Evolutionary conservation across 1,284 basidiomycete species (phyloP), one percentile per base, ranked within the genome.

Genomic region (Ustilago curta): DNA sequence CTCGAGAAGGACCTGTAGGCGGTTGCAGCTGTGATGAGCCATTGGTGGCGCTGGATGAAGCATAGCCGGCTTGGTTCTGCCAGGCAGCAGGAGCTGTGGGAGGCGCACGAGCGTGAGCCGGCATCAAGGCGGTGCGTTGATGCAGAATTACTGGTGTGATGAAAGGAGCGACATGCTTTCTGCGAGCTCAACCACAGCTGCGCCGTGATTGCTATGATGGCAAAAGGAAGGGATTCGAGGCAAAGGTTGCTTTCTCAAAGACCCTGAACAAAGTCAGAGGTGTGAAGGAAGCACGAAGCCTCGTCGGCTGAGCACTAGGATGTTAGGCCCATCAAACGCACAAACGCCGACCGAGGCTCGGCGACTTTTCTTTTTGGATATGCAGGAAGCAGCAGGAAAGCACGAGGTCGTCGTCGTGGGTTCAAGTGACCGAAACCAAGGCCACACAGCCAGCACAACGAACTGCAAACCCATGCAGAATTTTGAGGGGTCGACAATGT

Each of bases 1-100:
- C 45, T n/a, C 59, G 59, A 18, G 59, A 59, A 8, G 62, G 59
- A n/a, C 65, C 65, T 11, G 58, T 49, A 1, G 65, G 65, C 31
- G 65, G 59, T 23, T 52, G 58, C 5, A 50, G 4, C 0, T 61
- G 65, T 8, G n/a, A 12, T 8, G 19, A 31, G 18, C 47, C 47
- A 31, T 39, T 23, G 11, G 8, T 35, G 14, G 6, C 7, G 32
- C 23, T 23, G 6, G 63, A 48, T 4, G 63, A 25, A 9, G 47
- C 25, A 51, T 50, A 53, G 12, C 40, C 31, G 5, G 49, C 23
- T 14, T 61, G 54, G 19, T 68, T 61, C 29, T 60, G 59, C 59
- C 65, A 61, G 9, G 49, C 39, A 27, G 39, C 51, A 19, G 54
- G 39, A 31, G 48, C 50, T 14, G 55, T 57, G 23, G 55, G 25